These are phyloP conservation scores for Suhomyces sp. DNA, from an alignment of 805 yeast genomes.

Conservation along the genomic window DNA sequence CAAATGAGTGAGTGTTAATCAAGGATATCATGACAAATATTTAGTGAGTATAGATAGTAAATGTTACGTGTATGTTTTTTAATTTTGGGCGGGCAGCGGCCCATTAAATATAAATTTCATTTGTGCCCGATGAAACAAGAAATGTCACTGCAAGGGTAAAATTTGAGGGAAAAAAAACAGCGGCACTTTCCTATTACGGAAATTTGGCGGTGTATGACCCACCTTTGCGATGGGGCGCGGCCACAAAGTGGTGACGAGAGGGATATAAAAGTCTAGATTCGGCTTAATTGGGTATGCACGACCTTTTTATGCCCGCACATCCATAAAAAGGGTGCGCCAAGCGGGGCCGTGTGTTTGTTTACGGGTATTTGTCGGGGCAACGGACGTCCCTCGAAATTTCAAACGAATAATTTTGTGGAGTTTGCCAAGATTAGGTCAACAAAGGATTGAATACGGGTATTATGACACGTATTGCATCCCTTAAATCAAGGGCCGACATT, in stretches of 20 bases:
- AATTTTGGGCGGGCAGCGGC: not conserved
- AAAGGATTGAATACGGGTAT: too few species aligned
- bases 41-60: not conserved
- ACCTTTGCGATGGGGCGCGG: not conserved
- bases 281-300: not conserved
- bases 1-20: not conserved
- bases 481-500: not conserved
- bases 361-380: not conserved
- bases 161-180: not conserved
- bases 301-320: not conserved
- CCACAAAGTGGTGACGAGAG: not conserved
- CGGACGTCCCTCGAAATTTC: not conserved
- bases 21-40: not conserved
- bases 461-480: too few species aligned
- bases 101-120: not conserved
- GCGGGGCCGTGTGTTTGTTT: not conserved
- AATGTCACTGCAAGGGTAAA: not conserved
- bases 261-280: not conserved
- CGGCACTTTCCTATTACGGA: not conserved
- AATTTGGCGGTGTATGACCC: not conserved
- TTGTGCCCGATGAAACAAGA: conserved; percentile 1
- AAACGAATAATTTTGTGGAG: not conserved
- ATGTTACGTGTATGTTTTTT: not conserved
- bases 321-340: not conserved
- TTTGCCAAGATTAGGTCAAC: not conserved